Evolutionary conservation across 306 rosid genomes (phyloP).

Genomic region (Glycine tomentella): DNA sequence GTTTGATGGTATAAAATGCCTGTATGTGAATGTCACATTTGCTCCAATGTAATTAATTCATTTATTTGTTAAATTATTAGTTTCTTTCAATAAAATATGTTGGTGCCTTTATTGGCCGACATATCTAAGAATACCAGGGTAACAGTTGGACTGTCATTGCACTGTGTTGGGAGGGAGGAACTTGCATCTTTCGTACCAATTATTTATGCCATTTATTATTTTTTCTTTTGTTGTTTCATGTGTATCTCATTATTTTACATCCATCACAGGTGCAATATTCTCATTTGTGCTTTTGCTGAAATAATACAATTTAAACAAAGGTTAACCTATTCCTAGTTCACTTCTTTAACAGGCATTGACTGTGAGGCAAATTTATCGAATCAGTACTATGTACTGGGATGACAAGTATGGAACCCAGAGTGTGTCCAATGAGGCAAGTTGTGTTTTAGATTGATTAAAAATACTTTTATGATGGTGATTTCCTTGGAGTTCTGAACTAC

Average conservation of each 20-base stretch:
- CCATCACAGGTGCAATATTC: constrained; percentile 6
- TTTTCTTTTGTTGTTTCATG: neutral
- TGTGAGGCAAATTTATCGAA: constrained; percentile 88
- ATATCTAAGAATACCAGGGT: neutral
- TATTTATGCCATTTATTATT: no score
- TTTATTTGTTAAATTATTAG: neutral
- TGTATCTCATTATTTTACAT: neutral
- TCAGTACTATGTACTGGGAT: constrained; percentile 97
- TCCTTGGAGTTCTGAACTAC: constrained; percentile 33
- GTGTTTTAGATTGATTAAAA: constrained; percentile 34
- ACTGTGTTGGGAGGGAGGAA: no score
- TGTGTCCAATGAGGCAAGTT: constrained; percentile 92
- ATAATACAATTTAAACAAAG: neutral
- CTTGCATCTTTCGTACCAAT: no score
- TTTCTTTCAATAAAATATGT: neutral
- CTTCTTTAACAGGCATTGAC: constrained; percentile 71
- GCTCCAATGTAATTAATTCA: constrained; percentile 12
- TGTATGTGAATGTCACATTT: constrained; percentile 7
- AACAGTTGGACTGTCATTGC: constrained; percentile 13
- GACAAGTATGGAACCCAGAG: constrained; percentile 93
- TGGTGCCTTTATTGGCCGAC: neutral
- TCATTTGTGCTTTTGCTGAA: neutral
- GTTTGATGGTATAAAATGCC: constrained; percentile 12
- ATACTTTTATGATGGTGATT: neutral
- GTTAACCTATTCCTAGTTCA: constrained; percentile 32